phyloP scores from a whole-genome alignment of 768 basidiomycete species.

The Antrodiella citrinella region DNA sequence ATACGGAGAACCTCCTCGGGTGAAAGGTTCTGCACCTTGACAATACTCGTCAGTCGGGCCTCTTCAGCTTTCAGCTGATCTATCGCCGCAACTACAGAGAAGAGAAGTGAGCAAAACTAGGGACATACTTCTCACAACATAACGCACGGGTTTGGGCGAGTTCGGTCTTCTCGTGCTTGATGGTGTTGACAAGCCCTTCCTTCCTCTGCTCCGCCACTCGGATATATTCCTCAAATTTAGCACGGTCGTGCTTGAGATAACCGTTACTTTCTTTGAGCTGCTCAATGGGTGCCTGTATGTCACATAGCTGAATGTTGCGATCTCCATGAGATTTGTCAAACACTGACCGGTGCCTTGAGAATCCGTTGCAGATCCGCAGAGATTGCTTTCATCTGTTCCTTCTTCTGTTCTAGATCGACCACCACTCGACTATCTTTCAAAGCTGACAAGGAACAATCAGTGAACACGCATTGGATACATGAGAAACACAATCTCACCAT shows the following conservation, averaged over 20 bases:
- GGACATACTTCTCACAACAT: conserved; percentile 4
- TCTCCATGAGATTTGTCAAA: background rate
- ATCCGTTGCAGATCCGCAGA: conserved; percentile 50
- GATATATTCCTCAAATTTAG: conserved; percentile 72
- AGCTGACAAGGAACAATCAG: conserved; percentile 28
- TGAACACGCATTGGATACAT: background rate
- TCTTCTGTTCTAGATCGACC: conserved; percentile 53
- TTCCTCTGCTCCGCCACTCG: conserved; percentile 62
- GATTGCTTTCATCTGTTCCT: conserved; percentile 35
- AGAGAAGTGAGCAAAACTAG: too few species aligned
- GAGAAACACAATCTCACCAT: conserved; percentile 43
- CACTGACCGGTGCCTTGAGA: conserved; percentile 50
- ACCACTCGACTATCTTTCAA: conserved; percentile 67
- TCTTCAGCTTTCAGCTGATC: conserved; percentile 50
- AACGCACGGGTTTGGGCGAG: conserved; percentile 44
- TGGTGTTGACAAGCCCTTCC: conserved; percentile 58
- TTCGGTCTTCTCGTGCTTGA: conserved; percentile 61
- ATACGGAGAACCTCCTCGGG: conserved; percentile 88
- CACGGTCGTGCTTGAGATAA: conserved; percentile 60
- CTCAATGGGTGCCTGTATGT: conserved; percentile 39
- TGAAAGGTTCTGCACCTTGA: conserved; percentile 82
- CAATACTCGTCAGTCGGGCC: conserved; percentile 46
- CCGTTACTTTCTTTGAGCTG: conserved; percentile 56
- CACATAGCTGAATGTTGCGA: background rate
- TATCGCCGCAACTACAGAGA: background rate